Evolutionary conservation across 2,329 filamentous ascomycete genomes (phyloP), one percentile per base, ranked within the genome.

Genomic region (Thelonectria olida): DNA sequence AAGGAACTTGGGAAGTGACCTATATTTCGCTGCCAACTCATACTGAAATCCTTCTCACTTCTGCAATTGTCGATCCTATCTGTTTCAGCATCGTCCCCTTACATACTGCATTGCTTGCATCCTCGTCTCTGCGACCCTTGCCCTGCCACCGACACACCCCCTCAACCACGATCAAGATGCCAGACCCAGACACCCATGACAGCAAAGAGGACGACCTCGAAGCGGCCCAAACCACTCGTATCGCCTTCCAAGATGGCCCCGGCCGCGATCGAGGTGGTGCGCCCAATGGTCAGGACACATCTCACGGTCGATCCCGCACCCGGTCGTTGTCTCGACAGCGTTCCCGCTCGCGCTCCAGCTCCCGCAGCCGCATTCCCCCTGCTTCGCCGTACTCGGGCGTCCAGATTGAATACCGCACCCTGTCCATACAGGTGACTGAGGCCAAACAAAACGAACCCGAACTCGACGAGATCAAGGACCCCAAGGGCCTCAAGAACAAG

Each of bases 381-480:
- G 58, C 73, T 1, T 74, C 74, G 5, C 75, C 75, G 1, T 77
- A 77, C 64, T 72, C 73, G 1, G 78, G 75, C 27, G 68, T 77
- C 5, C 78, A 75, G 38, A 80, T 80, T 54, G 74, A 77, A 56
- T 80, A 79, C 59, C 76, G 77, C 17, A 79, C 77, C 15, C 65
- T 79, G 7, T 79, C 78, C 44, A 78, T 79, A 54, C 76, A 79
- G 15, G 76, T 78, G 6, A 73, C 74, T 58, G 77, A 79, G 67
- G 76, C 76, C 42, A 76, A 74, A 27, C 63, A 72, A 36, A 63
- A 68, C 38, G 74, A 76, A 7, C 36, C 52, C 5, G 61, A 66
- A 1, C 7, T 31, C 8, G 60, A 61, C 10, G 66, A 64, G 0
- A 10, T 15, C 41, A 62, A 64, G 23, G 70, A 71, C 22, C 10